phyloP scores from a whole-genome alignment of 371 early-diverging fungal genomes.

The Blakeslea trispora region DNA sequence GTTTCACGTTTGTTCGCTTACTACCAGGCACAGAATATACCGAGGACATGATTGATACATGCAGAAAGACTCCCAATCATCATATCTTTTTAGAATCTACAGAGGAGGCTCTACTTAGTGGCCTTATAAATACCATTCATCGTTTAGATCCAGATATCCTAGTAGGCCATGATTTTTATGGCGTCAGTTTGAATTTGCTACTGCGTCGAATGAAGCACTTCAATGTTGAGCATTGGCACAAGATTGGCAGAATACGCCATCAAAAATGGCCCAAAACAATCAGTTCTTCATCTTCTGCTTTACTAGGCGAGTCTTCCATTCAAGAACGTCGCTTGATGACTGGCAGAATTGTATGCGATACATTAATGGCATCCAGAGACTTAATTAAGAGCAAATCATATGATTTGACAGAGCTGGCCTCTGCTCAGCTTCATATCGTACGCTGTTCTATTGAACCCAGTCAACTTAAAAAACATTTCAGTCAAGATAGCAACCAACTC shows the following conservation, averaged over 20 bases:
- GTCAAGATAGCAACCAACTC: constrained; percentile 52
- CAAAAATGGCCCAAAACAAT: constrained; percentile 72
- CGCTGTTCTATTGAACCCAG: constrained; percentile 80
- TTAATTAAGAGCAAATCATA: constrained; percentile 80
- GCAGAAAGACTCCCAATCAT: constrained; percentile 26
- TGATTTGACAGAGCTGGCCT: constrained; percentile 71
- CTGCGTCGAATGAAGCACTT: constrained; percentile 90
- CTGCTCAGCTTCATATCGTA: constrained; percentile 64
- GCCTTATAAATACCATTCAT: constrained; percentile 68
- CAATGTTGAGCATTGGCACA: constrained; percentile 55
- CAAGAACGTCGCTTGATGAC: constrained; percentile 60
- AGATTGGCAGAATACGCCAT: constrained; percentile 13
- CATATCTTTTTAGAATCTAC: constrained; percentile 48
- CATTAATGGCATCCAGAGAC: constrained; percentile 83
- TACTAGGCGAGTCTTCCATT: constrained; percentile 65
- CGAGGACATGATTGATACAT: constrained; percentile 47
- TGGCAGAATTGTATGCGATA: constrained; percentile 94
- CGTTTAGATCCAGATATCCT: constrained; percentile 89
- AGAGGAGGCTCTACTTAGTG: constrained; percentile 64
- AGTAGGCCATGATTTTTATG: constrained; percentile 96
- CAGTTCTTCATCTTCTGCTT: constrained; percentile 63
- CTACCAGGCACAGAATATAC: constrained; percentile 57
- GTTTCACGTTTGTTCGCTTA: constrained; percentile 67
- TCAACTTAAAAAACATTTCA: constrained; percentile 58
- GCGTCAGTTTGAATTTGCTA: constrained; percentile 90